A percentile compares a stretch with the other conserved stretches of the same genome.
These are phyloP conservation scores for Endoconidiophora laricicola DNA, from an alignment of 2,329 filamentous ascomycete species.

Conservation along the genomic window DNA sequence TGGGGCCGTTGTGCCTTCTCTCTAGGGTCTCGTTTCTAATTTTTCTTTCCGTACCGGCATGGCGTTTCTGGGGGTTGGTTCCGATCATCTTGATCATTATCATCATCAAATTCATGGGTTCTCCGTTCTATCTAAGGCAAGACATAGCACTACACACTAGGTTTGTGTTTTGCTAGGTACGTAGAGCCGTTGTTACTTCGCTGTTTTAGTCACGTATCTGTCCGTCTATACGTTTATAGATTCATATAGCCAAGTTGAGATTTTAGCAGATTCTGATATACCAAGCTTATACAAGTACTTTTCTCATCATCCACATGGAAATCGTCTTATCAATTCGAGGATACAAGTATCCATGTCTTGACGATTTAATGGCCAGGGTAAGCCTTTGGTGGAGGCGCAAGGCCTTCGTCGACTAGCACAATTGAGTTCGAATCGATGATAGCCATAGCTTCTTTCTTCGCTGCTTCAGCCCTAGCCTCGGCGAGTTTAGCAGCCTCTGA, in stretches of 20 bases:
- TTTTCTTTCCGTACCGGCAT: slow-evolving; percentile 12
- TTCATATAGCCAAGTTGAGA: slow-evolving; percentile 1
- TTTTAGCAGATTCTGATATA: slow-evolving; percentile 2
- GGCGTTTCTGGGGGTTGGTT: slow-evolving; percentile 13
- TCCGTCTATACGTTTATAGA: slow-evolving; percentile 1
- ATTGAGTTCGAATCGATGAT: slow-evolving; percentile 23
- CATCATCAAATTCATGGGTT: slow-evolving; percentile 8
- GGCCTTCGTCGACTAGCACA: slow-evolving; percentile 25
- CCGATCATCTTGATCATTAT: slow-evolving; percentile 12
- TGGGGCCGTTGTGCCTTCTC: slow-evolving; percentile 2
- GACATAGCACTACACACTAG: neutral
- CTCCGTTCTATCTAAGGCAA: slow-evolving; percentile 3
- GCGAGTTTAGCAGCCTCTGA: slow-evolving; percentile 11
- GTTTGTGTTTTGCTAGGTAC: neutral
- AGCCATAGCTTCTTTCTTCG: slow-evolving; percentile 19
- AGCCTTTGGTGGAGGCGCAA: slow-evolving; percentile 24
- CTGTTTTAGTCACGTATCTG: neutral
- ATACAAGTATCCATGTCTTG: no score
- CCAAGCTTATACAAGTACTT: neutral
- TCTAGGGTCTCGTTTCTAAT: slow-evolving; percentile 10
- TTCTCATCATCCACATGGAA: no score
- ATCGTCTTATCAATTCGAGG: no score
- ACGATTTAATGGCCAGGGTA: slow-evolving; percentile 16
- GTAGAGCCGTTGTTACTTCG: neutral
- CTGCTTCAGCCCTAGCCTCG: slow-evolving; percentile 13